Base-by-base conservation (phyloP, 2,329 filamentous ascomycete genomes). In the Tolypocladium ovalisporum region DNA sequence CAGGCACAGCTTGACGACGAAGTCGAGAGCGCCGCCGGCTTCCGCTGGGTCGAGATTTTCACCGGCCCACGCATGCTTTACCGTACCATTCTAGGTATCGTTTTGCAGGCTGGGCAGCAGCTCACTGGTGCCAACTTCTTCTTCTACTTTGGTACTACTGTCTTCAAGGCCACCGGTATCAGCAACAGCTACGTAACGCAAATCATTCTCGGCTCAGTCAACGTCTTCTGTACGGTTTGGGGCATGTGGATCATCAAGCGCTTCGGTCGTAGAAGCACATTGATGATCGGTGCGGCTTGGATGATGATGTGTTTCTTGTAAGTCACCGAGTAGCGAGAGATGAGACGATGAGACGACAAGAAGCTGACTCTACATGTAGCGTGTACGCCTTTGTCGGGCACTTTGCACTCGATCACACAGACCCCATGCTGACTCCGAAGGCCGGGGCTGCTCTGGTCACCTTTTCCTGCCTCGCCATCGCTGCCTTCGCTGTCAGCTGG, bases 391-490 rank as follows among this genome's bases (percentile, higher is more conserved):
- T 79, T 55, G 75, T 79, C 49, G 77, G 77, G 24, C 71, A 76
- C 57, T 79, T 73, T 56, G 69, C 70, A 36, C 69, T 81, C 12
- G 71, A 78, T 61, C 67, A 66, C 4, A 52, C 54, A 1, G 60
- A 79, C 63, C 75, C 77, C 58, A 62, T 70, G 71, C 75, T 70
- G 61, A 76, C 75, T 0, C 75, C 79, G 34, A 65, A 70, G 12
- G 75, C 80, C 7, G 85, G 85, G 27, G 75, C 79, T 4, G 79
- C 79, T 44, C 81, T 88, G 63, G 86, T 89, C 51, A 78, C 85
- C 56, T 87, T 88, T 68, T 85, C 85, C 0, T 87, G 85, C 64
- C 75, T 89, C 44, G 86, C 86, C 67, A 87, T 87, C 57, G 81
- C 77, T 22, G 83, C 79, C 3, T 87, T 86, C 61, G 84, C 84